A percentile compares a stretch with the other conserved stretches of the same genome.
These are phyloP conservation scores for Malus hybrid DNA, from an alignment of 331 rosid genomes.

Conservation along the genomic window DNA sequence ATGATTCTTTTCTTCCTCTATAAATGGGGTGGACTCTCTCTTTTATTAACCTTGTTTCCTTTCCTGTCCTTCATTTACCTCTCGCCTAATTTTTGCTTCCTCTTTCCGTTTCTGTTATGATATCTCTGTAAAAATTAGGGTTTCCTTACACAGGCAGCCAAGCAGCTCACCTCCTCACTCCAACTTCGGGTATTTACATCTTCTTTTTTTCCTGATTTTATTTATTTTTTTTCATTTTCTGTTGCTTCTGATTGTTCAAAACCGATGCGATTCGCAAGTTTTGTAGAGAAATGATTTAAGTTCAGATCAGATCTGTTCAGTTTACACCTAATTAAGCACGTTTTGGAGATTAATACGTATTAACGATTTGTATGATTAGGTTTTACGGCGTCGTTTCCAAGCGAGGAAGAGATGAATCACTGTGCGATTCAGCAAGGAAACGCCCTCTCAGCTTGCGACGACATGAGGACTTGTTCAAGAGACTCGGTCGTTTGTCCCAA, in stretches of 20 bases:
- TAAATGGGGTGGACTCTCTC: background rate
- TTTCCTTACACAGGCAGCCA: background rate
- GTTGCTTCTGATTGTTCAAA: background rate
- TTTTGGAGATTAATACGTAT: background rate
- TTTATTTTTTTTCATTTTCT: background rate
- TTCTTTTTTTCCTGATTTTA: background rate
- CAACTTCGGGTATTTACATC: background rate
- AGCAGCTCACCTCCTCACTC: slow-evolving; percentile 7
- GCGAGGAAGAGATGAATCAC: slow-evolving; percentile 42
- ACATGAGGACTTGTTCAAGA: slow-evolving; percentile 29
- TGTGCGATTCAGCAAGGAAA: slow-evolving; percentile 50
- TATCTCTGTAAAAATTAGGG: background rate
- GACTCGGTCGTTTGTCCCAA: slow-evolving; percentile 70
- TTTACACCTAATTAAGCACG: background rate
- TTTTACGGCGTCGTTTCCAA: slow-evolving; percentile 12
- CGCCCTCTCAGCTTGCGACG: slow-evolving; percentile 52
- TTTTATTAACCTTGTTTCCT: background rate
- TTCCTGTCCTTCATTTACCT: background rate
- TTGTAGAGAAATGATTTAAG: background rate
- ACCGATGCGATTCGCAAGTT: background rate
- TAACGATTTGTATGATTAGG: slow-evolving; percentile 25
- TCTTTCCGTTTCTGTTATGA: background rate
- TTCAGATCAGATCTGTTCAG: background rate
- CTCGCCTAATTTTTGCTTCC: background rate
- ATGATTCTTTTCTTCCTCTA: background rate